Conservation (phyloP, 306 rosid species). For the Arachis hypogaea region DNA sequence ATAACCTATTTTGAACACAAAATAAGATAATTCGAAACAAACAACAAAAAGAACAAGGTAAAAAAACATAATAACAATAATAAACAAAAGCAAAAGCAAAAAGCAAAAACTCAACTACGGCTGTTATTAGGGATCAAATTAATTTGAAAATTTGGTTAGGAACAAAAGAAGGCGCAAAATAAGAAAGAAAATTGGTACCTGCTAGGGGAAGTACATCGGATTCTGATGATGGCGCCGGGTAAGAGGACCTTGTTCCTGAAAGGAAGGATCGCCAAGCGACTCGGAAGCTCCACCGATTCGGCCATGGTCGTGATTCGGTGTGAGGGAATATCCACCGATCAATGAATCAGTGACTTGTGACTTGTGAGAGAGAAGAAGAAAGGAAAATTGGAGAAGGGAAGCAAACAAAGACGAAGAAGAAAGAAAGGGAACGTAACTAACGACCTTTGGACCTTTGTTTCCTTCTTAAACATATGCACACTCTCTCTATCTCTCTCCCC, state of each 20-base stretch:
- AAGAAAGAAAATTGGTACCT: conserved; percentile 47
- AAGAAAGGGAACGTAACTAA: conserved; percentile 7
- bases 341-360: no score
- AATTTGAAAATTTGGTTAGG: background rate
- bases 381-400: background rate
- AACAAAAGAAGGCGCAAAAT: background rate
- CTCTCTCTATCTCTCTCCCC: no score
- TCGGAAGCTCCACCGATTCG: conserved; percentile 92
- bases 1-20: background rate
- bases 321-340: background rate
- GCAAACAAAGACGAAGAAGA: background rate
- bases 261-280: conserved; percentile 96
- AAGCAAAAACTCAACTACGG: background rate
- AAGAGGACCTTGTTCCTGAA: conserved; percentile 94
- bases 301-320: conserved; percentile 54
- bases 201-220: conserved; percentile 97
- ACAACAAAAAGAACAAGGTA: background rate
- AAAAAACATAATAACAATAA: background rate
- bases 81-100: background rate
- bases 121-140: background rate
- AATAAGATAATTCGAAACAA: background rate
- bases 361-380: background rate
- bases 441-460: background rate
- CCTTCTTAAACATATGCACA: background rate
- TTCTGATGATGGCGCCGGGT: conserved; percentile 96